phyloP scores from a whole-genome alignment of 805 yeast species.

The Alloascoidea africana region DNA sequence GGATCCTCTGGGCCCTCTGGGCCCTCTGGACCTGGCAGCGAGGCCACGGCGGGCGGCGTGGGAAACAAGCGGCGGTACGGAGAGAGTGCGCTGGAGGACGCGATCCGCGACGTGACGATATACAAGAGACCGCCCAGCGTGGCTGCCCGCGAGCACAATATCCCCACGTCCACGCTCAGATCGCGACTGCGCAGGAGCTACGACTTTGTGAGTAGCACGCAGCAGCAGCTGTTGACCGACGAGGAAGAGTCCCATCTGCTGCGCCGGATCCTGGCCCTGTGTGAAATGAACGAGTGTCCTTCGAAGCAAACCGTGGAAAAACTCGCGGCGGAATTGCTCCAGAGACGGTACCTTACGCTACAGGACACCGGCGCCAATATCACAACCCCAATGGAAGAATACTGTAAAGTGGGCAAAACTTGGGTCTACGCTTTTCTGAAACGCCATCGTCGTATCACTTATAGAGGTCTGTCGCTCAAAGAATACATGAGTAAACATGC shows the following conservation, averaged over 20 bases:
- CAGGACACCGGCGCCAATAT: conserved; percentile 1
- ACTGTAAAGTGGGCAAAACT: neutral
- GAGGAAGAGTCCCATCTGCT: neutral
- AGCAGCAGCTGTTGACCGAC: conserved; percentile 1
- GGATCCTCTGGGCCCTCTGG: too few species aligned
- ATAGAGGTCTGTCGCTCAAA: neutral
- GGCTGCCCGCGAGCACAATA: neutral
- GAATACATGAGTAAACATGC: neutral
- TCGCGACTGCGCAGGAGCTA: neutral
- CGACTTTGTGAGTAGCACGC: too few species aligned
- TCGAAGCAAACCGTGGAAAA: neutral
- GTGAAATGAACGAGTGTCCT: neutral
- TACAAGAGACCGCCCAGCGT: neutral
- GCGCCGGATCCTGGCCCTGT: neutral
- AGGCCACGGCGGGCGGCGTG: too few species aligned
- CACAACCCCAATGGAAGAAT: neutral
- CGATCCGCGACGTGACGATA: neutral
- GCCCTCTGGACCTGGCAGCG: too few species aligned
- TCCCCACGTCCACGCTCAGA: neutral
- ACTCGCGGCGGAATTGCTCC: neutral
- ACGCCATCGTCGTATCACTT: neutral
- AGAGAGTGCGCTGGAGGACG: too few species aligned
- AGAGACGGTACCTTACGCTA: neutral
- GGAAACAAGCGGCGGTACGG: too few species aligned
- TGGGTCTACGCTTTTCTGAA: neutral